A percentile compares a stretch with the other conserved stretches of the same genome.
Evolutionary conservation across 75 land plant genomes (phyloP).

Genomic region (Azolla pinnata): DNA sequence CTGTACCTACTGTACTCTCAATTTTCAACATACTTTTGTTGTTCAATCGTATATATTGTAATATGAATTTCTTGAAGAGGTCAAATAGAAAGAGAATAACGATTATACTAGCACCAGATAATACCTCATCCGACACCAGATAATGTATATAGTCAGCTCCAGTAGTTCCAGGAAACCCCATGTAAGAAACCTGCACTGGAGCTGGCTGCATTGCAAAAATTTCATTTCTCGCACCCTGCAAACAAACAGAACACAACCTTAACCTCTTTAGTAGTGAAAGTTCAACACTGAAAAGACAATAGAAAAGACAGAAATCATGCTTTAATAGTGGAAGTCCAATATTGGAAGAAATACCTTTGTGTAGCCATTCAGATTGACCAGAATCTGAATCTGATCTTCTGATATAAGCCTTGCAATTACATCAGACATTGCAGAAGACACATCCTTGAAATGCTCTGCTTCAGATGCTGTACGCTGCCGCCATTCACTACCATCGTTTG

Average conservation of each 20-base stretch:
- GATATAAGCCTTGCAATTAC: constrained; percentile 71
- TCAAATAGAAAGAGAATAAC: neutral
- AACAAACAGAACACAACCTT: neutral
- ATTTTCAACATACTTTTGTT: no score
- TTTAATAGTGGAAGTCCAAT: no score
- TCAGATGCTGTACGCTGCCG: constrained; percentile 72
- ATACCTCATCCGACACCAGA: constrained; percentile 97
- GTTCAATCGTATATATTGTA: no score
- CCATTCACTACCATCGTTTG: constrained; percentile 96
- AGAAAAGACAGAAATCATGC: neutral
- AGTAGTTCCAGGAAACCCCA: constrained; percentile 99
- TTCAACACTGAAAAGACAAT: no score
- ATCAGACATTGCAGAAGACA: constrained; percentile 87
- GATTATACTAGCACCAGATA: neutral
- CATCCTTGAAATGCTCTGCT: constrained; percentile 93
- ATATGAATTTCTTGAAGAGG: no score
- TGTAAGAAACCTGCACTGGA: constrained; percentile 93
- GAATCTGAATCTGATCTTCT: constrained; percentile 83
- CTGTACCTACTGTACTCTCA: no score
- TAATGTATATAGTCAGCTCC: constrained; percentile 94
- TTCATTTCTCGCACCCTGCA: constrained; percentile 94
- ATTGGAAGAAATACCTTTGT: constrained; percentile 95
- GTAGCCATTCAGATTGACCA: constrained; percentile 92
- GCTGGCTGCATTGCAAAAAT: constrained; percentile 99
- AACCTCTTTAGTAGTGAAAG: no score